A percentile compares a stretch with the other conserved stretches of the same genome.
Conservation (phyloP, 495 filamentous ascomycete species). For the Hypoxylon fragiforme region DNA sequence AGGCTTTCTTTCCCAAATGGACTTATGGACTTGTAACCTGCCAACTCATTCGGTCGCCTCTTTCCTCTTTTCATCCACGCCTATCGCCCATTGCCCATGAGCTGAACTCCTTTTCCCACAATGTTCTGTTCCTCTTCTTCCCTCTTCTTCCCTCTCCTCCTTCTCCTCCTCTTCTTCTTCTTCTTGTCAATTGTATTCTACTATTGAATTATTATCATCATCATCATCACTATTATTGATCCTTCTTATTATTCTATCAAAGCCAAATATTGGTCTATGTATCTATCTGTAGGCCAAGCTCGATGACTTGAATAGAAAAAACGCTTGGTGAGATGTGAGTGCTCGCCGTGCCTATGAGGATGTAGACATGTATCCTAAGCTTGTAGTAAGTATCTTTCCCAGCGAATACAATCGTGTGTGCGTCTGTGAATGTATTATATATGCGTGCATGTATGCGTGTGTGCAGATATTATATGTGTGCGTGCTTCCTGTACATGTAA, state of each 20-base stretch:
- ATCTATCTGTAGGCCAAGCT: neutral
- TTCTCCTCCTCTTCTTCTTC: too few relatives aligned
- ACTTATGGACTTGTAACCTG: slow-evolving; percentile 13
- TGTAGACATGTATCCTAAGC: too few relatives aligned
- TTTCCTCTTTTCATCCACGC: too few relatives aligned
- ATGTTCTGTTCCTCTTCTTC: neutral
- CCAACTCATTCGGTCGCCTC: slow-evolving; percentile 20
- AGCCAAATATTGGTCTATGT: too few relatives aligned
- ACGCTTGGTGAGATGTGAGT: neutral
- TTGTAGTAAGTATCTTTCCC: too few relatives aligned
- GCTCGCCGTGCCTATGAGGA: slow-evolving; percentile 2
- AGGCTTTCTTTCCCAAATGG: neutral
- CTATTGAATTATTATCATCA: too few relatives aligned
- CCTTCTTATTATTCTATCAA: too few relatives aligned
- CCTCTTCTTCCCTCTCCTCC: neutral
- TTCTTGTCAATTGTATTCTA: too few relatives aligned
- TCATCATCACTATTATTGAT: too few relatives aligned
- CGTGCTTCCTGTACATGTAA: slow-evolving; percentile 27
- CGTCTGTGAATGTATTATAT: slow-evolving; percentile 31
- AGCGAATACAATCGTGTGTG: too few relatives aligned
- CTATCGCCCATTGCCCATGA: too few relatives aligned
- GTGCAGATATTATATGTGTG: slow-evolving; percentile 20
- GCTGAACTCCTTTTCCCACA: neutral
- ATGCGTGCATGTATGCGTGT: slow-evolving; percentile 32
- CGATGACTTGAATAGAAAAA: neutral